These are phyloP conservation scores for Pseudogymnoascus sp. DNA, from an alignment of 2,329 filamentous ascomycete genomes.

Conservation along the genomic window DNA sequence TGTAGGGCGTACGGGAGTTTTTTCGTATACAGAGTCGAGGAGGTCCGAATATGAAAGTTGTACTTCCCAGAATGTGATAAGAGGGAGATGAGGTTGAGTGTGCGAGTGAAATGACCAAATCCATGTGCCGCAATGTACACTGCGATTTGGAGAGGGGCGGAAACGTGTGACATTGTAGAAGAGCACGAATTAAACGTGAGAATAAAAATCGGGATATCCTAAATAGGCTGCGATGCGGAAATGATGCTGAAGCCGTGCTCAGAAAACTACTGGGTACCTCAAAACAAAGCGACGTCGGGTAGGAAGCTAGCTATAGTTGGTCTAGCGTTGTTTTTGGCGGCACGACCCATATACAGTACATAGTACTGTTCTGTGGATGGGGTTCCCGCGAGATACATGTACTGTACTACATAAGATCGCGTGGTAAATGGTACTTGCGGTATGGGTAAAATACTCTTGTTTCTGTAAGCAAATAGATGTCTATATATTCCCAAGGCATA, in stretches of 20 bases:
- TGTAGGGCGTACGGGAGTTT: constrained; percentile 11
- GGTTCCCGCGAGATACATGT: not conserved
- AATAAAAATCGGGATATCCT: not conserved
- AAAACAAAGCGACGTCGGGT: not conserved
- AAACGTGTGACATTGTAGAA: constrained; percentile 3
- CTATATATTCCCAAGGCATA: not conserved
- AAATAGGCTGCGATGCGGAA: too few species aligned
- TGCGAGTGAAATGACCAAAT: constrained; percentile 27
- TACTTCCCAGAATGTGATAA: constrained; percentile 17
- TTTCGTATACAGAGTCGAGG: constrained; percentile 11
- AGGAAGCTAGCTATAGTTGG: too few species aligned
- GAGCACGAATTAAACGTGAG: constrained; percentile 1
- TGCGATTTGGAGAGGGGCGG: constrained; percentile 17
- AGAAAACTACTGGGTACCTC: not conserved
- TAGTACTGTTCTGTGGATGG: too few species aligned
- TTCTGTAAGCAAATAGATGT: not conserved
- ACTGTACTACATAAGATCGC: not conserved
- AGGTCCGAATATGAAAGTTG: constrained; percentile 16
- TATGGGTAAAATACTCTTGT: not conserved
- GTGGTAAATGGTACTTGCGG: not conserved
- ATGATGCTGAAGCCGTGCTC: not conserved
- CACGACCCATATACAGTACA: too few species aligned
- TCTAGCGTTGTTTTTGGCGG: too few species aligned
- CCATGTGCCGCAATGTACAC: constrained; percentile 14
- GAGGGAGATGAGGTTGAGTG: constrained; percentile 32